Conservation (phyloP, 2,329 filamentous ascomycete genomes). For the Simplicillium aogashimaense region DNA sequence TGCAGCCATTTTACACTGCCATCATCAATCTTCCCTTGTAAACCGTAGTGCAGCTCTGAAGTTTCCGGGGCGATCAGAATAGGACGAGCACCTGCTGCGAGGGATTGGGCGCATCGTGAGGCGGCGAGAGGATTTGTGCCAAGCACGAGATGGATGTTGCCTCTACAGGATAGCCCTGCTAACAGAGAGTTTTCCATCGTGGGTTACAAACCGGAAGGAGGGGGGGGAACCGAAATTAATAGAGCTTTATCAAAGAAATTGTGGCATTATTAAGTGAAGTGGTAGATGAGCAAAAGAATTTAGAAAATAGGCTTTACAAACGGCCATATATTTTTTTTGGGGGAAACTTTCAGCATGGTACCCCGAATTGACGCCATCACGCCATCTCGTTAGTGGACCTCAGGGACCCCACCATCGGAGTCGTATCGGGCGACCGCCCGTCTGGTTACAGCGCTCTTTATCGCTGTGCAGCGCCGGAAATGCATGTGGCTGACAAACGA, state of each 20-base stretch:
- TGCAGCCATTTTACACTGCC: conserved; percentile 57
- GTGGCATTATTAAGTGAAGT: too few relatives aligned
- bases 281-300: too few relatives aligned
- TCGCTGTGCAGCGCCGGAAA: background rate
- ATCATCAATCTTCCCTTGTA: conserved; percentile 55
- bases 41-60: conserved; percentile 44
- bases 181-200: conserved; percentile 43
- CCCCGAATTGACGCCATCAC: conserved; percentile 24
- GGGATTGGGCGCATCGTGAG: conserved; percentile 67
- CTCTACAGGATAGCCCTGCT: conserved; percentile 59
- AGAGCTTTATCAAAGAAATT: too few relatives aligned
- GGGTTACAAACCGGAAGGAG: too few relatives aligned
- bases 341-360: conserved; percentile 10
- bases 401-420: conserved; percentile 11
- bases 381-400: conserved; percentile 7
- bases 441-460: conserved; percentile 4
- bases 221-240: too few relatives aligned
- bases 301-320: too few relatives aligned
- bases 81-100: conserved; percentile 73
- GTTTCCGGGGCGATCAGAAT: conserved; percentile 65
- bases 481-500: background rate
- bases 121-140: conserved; percentile 84
- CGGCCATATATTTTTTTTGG: background rate
- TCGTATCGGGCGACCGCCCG: conserved; percentile 11
- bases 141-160: conserved; percentile 73